Conservation (phyloP, 257 asterid species). For the Salvia miltiorrhiza region DNA sequence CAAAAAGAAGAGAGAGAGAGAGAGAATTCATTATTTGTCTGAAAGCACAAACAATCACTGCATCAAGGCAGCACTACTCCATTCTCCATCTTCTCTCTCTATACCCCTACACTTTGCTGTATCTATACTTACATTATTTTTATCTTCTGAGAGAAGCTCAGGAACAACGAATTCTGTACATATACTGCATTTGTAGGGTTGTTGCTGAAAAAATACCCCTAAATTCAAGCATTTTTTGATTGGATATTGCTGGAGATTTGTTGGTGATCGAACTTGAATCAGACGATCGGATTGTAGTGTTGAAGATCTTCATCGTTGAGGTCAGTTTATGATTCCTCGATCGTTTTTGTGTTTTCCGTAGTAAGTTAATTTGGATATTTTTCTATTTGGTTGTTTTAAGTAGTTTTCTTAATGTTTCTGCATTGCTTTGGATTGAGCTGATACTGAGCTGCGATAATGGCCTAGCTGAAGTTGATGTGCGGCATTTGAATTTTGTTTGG, state of each 20-base stretch:
- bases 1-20: not conserved
- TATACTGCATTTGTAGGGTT: not conserved
- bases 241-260: not conserved
- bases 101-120: constrained; percentile 11
- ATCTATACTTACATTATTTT: not conserved
- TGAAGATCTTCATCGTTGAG: constrained; percentile 54
- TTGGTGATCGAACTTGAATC: constrained; percentile 19
- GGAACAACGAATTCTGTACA: not conserved
- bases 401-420: constrained; percentile 12
- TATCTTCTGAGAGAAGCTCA: constrained; percentile 6
- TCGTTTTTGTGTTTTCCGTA: constrained; percentile 21
- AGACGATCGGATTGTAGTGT: constrained; percentile 39
- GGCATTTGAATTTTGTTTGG: constrained; percentile 25
- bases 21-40: constrained; percentile 28
- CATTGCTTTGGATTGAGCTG: constrained; percentile 20
- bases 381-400: not conserved
- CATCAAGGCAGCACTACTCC: constrained; percentile 23
- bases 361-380: not conserved
- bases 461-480: constrained; percentile 24
- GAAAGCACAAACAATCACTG: constrained; percentile 25
- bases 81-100: constrained; percentile 35
- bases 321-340: constrained; percentile 39
- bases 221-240: not conserved
- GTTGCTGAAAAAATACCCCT: not conserved
- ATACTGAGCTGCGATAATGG: constrained; percentile 17